Conservation (phyloP, 257 asterid species). For the Gentiana dahurica region DNA sequence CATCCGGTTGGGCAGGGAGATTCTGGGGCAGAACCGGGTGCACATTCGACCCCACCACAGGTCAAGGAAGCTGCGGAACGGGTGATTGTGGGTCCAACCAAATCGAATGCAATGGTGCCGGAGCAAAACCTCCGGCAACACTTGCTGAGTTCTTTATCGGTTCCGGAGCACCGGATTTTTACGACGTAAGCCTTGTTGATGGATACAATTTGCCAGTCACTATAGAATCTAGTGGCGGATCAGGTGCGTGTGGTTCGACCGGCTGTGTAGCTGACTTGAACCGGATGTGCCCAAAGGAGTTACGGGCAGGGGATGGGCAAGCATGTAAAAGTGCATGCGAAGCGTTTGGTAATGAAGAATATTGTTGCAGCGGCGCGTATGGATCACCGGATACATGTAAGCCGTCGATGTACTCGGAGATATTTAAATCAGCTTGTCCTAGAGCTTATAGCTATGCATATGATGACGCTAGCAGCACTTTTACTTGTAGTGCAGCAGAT, state of each 20-base stretch:
- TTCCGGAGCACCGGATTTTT: conserved; percentile 48
- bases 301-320: conserved; percentile 54
- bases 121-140: conserved; percentile 78
- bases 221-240: conserved; percentile 50
- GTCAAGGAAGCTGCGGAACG: conserved; percentile 54
- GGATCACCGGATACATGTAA: conserved; percentile 55
- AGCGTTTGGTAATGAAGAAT: conserved; percentile 60
- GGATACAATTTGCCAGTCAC: conserved; percentile 83
- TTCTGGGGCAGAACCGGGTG: conserved; percentile 85
- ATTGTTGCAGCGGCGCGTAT: conserved; percentile 72
- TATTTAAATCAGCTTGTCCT: conserved; percentile 74
- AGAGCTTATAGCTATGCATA: conserved; percentile 77
- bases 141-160: conserved; percentile 66
- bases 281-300: conserved; percentile 65
- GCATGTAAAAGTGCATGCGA: conserved; percentile 86
- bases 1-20: conserved; percentile 76
- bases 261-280: conserved; percentile 65
- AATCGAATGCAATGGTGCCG: conserved; percentile 64
- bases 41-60: conserved; percentile 43
- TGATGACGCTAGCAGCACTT: conserved; percentile 82
- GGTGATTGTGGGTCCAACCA: conserved; percentile 83
- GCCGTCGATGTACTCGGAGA: conserved; percentile 57
- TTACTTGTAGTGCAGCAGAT: conserved; percentile 77
- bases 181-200: conserved; percentile 85
- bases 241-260: conserved; percentile 55